These are phyloP conservation scores for Calonectria pteridis DNA, from an alignment of 2,329 filamentous ascomycete genomes.

Conservation along the genomic window DNA sequence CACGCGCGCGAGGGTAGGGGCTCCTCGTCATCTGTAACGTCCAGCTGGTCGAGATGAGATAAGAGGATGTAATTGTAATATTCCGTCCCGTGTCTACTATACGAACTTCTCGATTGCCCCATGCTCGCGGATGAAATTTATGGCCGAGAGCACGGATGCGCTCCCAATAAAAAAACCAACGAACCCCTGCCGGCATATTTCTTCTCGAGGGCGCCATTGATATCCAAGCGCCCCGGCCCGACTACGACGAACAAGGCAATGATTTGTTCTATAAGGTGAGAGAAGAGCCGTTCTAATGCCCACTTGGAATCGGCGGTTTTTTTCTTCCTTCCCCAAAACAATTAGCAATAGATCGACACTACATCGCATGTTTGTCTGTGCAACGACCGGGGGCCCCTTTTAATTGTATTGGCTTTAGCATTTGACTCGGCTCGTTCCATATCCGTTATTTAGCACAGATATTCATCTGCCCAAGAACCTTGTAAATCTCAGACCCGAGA, in stretches of 20 bases:
- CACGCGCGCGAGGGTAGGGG: background rate
- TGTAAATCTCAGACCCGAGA: constrained; percentile 5
- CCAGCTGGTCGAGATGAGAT: background rate
- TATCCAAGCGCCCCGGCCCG: constrained; percentile 21
- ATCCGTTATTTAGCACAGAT: background rate
- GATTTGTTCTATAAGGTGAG: background rate
- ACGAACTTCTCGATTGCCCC: background rate
- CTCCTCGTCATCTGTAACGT: background rate
- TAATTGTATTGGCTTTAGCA: background rate
- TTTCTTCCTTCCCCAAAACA: background rate
- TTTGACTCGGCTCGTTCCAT: constrained; percentile 2
- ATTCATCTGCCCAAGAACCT: background rate
- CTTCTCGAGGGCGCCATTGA: constrained; percentile 11
- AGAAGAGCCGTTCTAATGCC: background rate
- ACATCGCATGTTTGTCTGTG: background rate
- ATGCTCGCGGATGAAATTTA: background rate
- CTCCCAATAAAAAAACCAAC: background rate
- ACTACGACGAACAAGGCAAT: background rate
- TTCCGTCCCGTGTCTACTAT: background rate
- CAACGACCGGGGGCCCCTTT: background rate
- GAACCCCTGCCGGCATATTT: constrained; percentile 8
- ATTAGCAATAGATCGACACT: background rate
- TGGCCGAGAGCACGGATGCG: constrained; percentile 12
- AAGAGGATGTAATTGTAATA: background rate
- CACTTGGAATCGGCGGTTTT: background rate